These are phyloP conservation scores for Globisporangium okanoganense DNA, from an alignment of 352 stramenopile species.

Conservation along the genomic window DNA sequence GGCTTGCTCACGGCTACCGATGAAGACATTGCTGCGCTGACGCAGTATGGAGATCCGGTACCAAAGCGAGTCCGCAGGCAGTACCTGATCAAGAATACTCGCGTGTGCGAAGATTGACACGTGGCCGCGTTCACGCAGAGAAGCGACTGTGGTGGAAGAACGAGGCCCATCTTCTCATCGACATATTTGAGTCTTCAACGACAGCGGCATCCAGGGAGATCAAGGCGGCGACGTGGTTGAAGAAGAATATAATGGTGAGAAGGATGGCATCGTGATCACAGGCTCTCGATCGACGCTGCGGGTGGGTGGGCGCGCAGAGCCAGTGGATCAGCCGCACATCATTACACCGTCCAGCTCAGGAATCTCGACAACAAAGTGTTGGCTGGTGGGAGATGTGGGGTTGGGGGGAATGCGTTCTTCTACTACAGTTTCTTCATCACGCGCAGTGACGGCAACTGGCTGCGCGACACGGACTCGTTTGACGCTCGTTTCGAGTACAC, in stretches of 20 bases:
- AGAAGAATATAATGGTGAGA: background rate
- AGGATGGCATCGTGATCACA: background rate
- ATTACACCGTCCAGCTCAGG: no score
- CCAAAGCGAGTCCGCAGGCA: background rate
- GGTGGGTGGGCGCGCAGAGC: background rate
- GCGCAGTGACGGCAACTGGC: background rate
- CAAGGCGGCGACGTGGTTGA: background rate
- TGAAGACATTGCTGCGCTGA: background rate
- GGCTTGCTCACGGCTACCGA: background rate
- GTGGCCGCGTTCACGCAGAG: background rate
- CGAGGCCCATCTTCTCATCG: background rate
- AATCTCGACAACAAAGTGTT: no score
- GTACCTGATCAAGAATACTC: background rate
- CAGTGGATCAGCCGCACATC: background rate
- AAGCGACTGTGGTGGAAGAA: background rate
- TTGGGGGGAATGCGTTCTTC: background rate
- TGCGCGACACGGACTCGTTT: background rate
- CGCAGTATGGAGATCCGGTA: background rate
- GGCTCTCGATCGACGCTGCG: no score
- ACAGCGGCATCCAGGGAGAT: background rate
- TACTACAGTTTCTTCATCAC: background rate
- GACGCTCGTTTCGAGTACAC: background rate
- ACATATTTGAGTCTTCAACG: background rate
- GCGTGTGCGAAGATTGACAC: background rate
- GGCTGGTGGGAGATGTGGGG: background rate